Evolutionary conservation across 176 grass and related monocot genomes (phyloP), one percentile per base, ranked within the genome.

Genomic region (Carex parvula): DNA sequence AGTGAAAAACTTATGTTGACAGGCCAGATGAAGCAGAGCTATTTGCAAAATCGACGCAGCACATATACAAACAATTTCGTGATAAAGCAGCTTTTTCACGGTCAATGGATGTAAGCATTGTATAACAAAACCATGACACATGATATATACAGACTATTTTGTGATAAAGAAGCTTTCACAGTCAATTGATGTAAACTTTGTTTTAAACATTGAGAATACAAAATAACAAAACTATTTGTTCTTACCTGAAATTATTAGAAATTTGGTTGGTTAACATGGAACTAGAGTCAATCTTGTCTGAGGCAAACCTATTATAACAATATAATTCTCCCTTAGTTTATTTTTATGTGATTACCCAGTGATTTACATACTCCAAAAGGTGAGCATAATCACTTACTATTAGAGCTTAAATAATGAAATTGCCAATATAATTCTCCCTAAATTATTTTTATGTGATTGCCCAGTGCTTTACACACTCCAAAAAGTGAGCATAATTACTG

Each of bases 11-110:
- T 83, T 70, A 18, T 66, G n/a, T 92, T 93, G 82, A 59, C 89
- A 99, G 93, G 54, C 79, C 89, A 12, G 89, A 99, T 1, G 96
- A 99, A 81, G 89, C 91, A 73, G 96, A 93, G 63, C 83, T 93
- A 87, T 95, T 99, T 83, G 87, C 86, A 8, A 95, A 95, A 66
- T 93, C 88, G 8, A 88, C 96, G 12, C 88, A 95, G 59, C 88
- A 95, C 86, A 84, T 85, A 81, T 99, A 99, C 72, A 88, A 71
- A 61, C 83, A 87, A 56, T 96, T 99, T 90, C 90, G 93, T 80
- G 89, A 95, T 85, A 99, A 99, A 95, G 96, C 96, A 79, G 96
- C 93, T 60, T 90, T 87, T 84, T 95, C 96, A 30, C 91, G 90
- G 52, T 95, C 91, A 59, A 99, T 99, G 96, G 90, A 82, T 69